Base-by-base conservation (phyloP, 805 yeast genomes). In the Kluyveromyces dobzhanskii region DNA sequence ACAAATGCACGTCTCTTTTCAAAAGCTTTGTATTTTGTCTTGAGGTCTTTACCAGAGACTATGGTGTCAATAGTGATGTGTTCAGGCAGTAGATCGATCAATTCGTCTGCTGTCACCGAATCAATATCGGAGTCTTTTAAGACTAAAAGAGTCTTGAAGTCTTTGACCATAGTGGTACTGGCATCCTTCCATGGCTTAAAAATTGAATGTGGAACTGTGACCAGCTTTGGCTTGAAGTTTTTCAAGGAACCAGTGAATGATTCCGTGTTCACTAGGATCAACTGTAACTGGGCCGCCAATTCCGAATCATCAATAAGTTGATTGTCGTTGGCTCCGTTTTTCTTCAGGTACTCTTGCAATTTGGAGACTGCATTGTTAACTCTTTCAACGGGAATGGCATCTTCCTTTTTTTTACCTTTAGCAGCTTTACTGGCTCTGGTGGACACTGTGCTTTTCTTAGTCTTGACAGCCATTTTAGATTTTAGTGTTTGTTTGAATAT, bases 21-120 rank as follows among this genome's bases (percentile, higher is more conserved):
- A 53, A 67, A 92, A n/a, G 85, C 76, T 65, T 86, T 86, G 70
- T 78, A 90, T 44, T 80, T 82, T 25, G 87, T 84, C 60, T 85
- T 85, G 46, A 92, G 69, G 49, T 86, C 82, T 33, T 76, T 69
- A 40, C 80, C 80, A 4, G 92, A 73, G 25, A 87, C 69, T 39
- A 88, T 78, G 41, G 76, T 67, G 34, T 58, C 57, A 16, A 64
- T 44, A 4, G 57, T 45, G 17, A 57, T 52, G 28, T 56, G 44
- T 32, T 60, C 52, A 17, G 56, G 58, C 54, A 87, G 94, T 50
- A 85, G 76, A 35, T 85, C 75, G 79, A 63, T 62, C 86, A 87
- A 33, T 77, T 69, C 73, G 32, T 68, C 71, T 37, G 60, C 60
- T 14, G 56, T 30, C 34, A 59, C 45, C 31, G 53, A 54, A 30